These are phyloP conservation scores for Leccinum holopus DNA, from an alignment of 1,284 basidiomycete species.

Conservation along the genomic window DNA sequence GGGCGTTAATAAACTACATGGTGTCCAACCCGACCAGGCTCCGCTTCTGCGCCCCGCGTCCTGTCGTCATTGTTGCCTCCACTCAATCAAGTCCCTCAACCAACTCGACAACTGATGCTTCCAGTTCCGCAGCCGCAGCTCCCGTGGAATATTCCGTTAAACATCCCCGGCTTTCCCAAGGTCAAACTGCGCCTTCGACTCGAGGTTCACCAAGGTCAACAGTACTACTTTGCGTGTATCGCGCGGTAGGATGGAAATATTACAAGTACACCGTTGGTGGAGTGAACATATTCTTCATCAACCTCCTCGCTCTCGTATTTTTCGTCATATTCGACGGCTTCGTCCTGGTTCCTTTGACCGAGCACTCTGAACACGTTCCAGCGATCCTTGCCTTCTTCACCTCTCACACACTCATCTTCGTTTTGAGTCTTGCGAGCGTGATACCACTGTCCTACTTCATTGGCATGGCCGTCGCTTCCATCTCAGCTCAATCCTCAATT, in stretches of 20 bases:
- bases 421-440: constrained; percentile 85
- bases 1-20: constrained; percentile 88
- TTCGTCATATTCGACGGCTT: constrained; percentile 95
- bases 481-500: constrained; percentile 96
- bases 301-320: constrained; percentile 91
- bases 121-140: constrained; percentile 25
- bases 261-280: constrained; percentile 99
- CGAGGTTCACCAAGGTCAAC: constrained; percentile 74
- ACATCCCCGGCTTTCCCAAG: constrained; percentile 56
- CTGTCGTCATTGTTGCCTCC: constrained; percentile 53
- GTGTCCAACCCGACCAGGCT: constrained; percentile 81
- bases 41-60: constrained; percentile 84
- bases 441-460: constrained; percentile 99
- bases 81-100: constrained; percentile 27
- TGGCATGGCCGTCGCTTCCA: constrained; percentile 99
- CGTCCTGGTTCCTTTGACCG: constrained; percentile 73
- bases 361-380: constrained; percentile 60
- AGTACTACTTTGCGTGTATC: constrained; percentile 94
- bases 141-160: constrained; percentile 52
- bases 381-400: constrained; percentile 70
- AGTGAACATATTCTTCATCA: constrained; percentile 98
- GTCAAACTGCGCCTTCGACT: constrained; percentile 70
- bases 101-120: constrained; percentile 13
- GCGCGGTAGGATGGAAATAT: constrained; percentile 88
- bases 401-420: constrained; percentile 80